A percentile compares a stretch with the other conserved stretches of the same genome.
phyloP scores from a whole-genome alignment of 768 basidiomycete species.

The Trametes sanguinea region DNA sequence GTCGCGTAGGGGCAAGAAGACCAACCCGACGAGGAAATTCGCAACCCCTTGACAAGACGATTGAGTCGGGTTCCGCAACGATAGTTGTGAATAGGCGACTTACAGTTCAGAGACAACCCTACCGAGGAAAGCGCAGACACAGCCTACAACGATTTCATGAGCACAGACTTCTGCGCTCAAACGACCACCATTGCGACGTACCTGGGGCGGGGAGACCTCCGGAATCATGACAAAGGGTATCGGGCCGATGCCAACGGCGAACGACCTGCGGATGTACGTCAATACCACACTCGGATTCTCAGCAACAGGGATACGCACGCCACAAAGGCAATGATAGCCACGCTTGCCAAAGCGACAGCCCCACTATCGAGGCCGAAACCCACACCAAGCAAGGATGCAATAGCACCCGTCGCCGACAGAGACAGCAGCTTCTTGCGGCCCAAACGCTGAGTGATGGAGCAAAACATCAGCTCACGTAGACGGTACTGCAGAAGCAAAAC shows the following conservation, averaged over 20 bases:
- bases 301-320: conserved; percentile 50
- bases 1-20: conserved; percentile 85
- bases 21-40: conserved; percentile 83
- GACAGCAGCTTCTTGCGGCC: conserved; percentile 73
- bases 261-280: conserved; percentile 54
- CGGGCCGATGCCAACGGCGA: conserved; percentile 88
- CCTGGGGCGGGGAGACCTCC: conserved; percentile 82
- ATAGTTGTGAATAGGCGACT: conserved; percentile 27
- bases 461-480: background rate
- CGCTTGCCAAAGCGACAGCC: conserved; percentile 60
- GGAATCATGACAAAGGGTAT: conserved; percentile 92
- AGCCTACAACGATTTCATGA: conserved; percentile 46
- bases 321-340: conserved; percentile 78
- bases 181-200: conserved; percentile 28
- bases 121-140: conserved; percentile 81
- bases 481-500: no score
- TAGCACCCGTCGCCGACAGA: conserved; percentile 64
- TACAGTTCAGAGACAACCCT: conserved; percentile 72
- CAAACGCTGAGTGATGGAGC: conserved; percentile 50
- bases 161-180: background rate
- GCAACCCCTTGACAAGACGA: conserved; percentile 59
- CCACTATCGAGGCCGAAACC: conserved; percentile 72
- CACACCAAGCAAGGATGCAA: conserved; percentile 63
- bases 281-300: background rate
- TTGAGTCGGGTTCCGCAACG: background rate